Conservation (phyloP, 169 alveolate species). For the Babesia caballi region DNA sequence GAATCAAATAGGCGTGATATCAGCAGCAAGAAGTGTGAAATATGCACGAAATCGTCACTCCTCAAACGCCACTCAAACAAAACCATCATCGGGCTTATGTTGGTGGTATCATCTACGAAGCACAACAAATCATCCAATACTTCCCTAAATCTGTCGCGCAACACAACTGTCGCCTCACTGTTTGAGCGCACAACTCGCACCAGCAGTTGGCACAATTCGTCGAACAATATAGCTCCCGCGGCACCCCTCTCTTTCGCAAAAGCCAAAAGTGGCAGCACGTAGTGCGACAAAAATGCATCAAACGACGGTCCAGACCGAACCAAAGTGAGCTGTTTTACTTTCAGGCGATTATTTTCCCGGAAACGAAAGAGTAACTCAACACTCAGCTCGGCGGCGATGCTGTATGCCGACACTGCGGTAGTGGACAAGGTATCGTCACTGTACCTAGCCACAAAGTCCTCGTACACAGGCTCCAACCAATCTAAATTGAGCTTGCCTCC, state of each 20-base stretch:
- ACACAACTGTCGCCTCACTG: constrained; percentile 33
- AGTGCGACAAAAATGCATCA: constrained; percentile 18
- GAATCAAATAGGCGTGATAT: constrained; percentile 26
- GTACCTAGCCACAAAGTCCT: background rate
- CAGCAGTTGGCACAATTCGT: constrained; percentile 40
- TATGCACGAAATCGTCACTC: constrained; percentile 26
- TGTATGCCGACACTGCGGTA: background rate
- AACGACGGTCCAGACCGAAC: constrained; percentile 14
- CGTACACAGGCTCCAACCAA: constrained; percentile 42
- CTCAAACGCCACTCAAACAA: constrained; percentile 59
- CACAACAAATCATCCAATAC: constrained; percentile 7
- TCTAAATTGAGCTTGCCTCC: constrained; percentile 22
- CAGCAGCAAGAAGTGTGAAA: constrained; percentile 34
- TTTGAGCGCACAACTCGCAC: constrained; percentile 36
- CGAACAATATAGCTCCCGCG: constrained; percentile 15
- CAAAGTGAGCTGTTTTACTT: constrained; percentile 21
- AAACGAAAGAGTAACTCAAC: constrained; percentile 31
- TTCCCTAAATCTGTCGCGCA: constrained; percentile 18
- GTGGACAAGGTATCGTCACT: background rate
- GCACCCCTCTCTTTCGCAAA: constrained; percentile 19
- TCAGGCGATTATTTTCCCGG: background rate
- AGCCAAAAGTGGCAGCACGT: constrained; percentile 35
- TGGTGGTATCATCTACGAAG: constrained; percentile 9
- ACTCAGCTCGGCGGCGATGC: constrained; percentile 46
- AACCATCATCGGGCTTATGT: constrained; percentile 39